phyloP scores from a whole-genome alignment of 2,329 filamentous ascomycete genomes.

The Nemania sp. region DNA sequence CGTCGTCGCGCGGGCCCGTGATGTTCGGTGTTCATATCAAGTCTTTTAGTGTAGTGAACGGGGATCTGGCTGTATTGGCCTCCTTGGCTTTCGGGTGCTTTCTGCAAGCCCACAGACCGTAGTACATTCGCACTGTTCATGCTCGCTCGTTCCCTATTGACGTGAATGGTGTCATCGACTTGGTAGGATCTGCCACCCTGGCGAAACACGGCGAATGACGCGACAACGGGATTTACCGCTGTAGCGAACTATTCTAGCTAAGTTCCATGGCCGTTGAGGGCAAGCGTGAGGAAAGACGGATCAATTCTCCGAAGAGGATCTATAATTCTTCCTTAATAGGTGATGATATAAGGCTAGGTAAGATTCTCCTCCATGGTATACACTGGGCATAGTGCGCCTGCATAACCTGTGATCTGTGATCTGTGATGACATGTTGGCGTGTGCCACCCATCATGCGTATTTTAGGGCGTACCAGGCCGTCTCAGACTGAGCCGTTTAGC shows the following conservation, averaged over 20 bases:
- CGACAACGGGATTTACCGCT: constrained; percentile 1
- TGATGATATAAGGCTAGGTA: background rate
- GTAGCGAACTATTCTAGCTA: background rate
- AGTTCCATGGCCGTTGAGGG: background rate
- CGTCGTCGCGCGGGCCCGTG: background rate
- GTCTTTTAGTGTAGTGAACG: background rate
- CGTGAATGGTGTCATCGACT: background rate
- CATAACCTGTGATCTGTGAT: too few relatives aligned
- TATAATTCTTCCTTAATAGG: background rate
- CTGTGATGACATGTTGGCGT: background rate
- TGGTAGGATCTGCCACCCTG: constrained; percentile 3
- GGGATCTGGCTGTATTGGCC: background rate
- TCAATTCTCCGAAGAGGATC: constrained; percentile 12
- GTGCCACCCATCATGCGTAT: background rate
- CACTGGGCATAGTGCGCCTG: background rate
- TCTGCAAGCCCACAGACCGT: background rate
- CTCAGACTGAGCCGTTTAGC: background rate
- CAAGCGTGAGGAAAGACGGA: constrained; percentile 1
- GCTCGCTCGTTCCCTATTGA: constrained; percentile 4
- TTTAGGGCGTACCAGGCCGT: background rate
- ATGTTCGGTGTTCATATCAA: background rate
- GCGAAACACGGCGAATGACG: constrained; percentile 7
- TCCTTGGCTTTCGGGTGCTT: background rate
- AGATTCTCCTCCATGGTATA: background rate
- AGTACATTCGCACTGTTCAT: background rate